Evolutionary conservation across 2,329 filamentous ascomycete species (phyloP), one percentile per base, ranked within the genome.

Genomic region (Parasarocladium wereldwijsianum): DNA sequence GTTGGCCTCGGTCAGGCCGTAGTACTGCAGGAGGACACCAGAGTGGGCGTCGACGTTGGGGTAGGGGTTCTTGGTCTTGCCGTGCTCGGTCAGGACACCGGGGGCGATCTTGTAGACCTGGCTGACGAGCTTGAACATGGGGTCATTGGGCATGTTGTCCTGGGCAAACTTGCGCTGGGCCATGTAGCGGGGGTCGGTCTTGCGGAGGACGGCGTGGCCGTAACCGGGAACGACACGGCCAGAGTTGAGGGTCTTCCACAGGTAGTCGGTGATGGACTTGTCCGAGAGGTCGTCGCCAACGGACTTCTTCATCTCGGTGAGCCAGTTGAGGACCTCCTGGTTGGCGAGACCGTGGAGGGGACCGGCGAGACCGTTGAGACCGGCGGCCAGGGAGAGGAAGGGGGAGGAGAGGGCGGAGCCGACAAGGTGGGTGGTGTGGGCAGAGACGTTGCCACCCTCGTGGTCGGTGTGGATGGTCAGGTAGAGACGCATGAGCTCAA

Each of bases 21-120:
- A 98, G 79, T 98, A 90, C 70, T 98, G 90, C 47, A 98, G 83
- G 43, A 98, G 83, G 44, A 98, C 90, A 71, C 90, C 90, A 18
- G 86, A 94, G 80, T 96, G 90, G 52, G 87, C 86, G 54, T 96
- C 87, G 52, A 96, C 86, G 69, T 96, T 96, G 62, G 90, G 90
- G 74, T 72, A 96, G 44, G 87, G 87, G 81, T 96, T 94, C 82
- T 96, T 96, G 71, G 87, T 96, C 83, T 98, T 98, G 67, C 90
- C 90, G 70, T 98, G 90, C 77, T 98, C 85, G 43, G 90, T 98
- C 57, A 98, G 71, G 49, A 98, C 90, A 51, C 79, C 81, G 42
- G 90, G 90, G 41, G 90, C 90, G 50, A 98, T 96, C 83, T 98
- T 98, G 82, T 96, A 98, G 47, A 98, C 90, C 70, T 98, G 90